Conservation (phyloP, 108 stramenopile species). For the Mediolabrus comicus region DNA sequence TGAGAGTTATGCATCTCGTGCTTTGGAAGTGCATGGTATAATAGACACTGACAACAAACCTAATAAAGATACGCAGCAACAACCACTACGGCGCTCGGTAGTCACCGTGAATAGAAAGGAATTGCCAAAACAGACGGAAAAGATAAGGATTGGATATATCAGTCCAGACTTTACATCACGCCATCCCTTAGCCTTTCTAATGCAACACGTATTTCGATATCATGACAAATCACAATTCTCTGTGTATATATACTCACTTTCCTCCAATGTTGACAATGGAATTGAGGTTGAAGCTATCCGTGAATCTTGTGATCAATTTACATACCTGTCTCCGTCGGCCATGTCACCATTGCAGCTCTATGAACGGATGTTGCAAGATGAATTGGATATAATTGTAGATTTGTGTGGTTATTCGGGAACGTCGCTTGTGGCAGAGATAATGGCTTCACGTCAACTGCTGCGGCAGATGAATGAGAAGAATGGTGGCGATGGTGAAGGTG, state of each 20-base stretch:
- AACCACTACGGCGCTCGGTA: background rate
- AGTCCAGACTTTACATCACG: constrained; percentile 78
- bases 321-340: constrained; percentile 39
- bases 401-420: constrained; percentile 87
- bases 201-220: constrained; percentile 85
- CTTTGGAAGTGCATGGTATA: constrained; percentile 35
- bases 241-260: constrained; percentile 70
- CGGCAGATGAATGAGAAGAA: constrained; percentile 32
- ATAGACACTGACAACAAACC: background rate
- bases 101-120: constrained; percentile 8
- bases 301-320: constrained; percentile 59
- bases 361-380: constrained; percentile 53
- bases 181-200: constrained; percentile 84
- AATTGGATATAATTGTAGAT: constrained; percentile 79
- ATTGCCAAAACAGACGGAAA: constrained; percentile 3
- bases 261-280: constrained; percentile 51
- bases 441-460: constrained; percentile 44
- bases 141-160: constrained; percentile 72
- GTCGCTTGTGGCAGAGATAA: constrained; percentile 54
- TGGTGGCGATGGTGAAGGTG: constrained; percentile 38
- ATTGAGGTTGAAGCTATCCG: constrained; percentile 63
- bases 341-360: constrained; percentile 53
- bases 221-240: constrained; percentile 71
- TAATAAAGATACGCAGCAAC: background rate
- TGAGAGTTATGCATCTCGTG: constrained; percentile 35